A percentile compares a stretch with the other conserved stretches of the same genome.
These are phyloP conservation scores for Boletus vermiculosoides DNA, from an alignment of 768 basidiomycete genomes.

Conservation along the genomic window DNA sequence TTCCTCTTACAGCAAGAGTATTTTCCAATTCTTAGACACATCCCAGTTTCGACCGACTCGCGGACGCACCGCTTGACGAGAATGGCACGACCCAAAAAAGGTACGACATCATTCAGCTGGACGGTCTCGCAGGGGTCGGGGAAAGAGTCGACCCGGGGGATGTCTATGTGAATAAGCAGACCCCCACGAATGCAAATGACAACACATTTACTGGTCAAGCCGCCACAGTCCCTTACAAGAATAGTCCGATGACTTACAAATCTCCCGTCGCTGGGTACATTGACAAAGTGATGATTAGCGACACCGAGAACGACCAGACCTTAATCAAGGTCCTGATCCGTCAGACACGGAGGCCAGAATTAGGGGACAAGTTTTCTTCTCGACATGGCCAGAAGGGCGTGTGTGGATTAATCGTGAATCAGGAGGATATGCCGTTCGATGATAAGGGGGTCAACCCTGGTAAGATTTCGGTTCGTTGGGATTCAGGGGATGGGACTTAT, in stretches of 20 bases:
- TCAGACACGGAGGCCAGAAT: slow-evolving; percentile 92
- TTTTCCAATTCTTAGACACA: slow-evolving; percentile 5
- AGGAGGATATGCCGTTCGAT: slow-evolving; percentile 99
- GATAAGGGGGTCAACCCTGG: slow-evolving; percentile 94
- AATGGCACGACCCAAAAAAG: slow-evolving; percentile 77
- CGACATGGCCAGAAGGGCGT: slow-evolving; percentile 99
- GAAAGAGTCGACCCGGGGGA: slow-evolving; percentile 91
- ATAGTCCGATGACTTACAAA: slow-evolving; percentile 91
- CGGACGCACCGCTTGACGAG: slow-evolving; percentile 86
- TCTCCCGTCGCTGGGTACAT: slow-evolving; percentile 90
- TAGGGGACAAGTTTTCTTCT: slow-evolving; percentile 98
- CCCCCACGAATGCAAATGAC: slow-evolving; percentile 91
- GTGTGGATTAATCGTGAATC: slow-evolving; percentile 97
- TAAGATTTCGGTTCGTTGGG: slow-evolving; percentile 33
- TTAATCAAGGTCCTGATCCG: slow-evolving; percentile 96
- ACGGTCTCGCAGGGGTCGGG: slow-evolving; percentile 94
- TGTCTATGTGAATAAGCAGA: slow-evolving; percentile 96
- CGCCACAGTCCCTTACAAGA: slow-evolving; percentile 84
- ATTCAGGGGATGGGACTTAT: too few relatives aligned
- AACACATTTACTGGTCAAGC: slow-evolving; percentile 85
- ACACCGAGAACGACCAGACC: slow-evolving; percentile 94
- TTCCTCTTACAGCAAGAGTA: slow-evolving; percentile 10
- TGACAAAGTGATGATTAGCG: slow-evolving; percentile 97
- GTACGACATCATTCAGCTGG: slow-evolving; percentile 87
- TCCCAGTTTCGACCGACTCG: slow-evolving; percentile 84